Base-by-base conservation (phyloP, 2,329 filamentous ascomycete species). In the Venturia pyrina region DNA sequence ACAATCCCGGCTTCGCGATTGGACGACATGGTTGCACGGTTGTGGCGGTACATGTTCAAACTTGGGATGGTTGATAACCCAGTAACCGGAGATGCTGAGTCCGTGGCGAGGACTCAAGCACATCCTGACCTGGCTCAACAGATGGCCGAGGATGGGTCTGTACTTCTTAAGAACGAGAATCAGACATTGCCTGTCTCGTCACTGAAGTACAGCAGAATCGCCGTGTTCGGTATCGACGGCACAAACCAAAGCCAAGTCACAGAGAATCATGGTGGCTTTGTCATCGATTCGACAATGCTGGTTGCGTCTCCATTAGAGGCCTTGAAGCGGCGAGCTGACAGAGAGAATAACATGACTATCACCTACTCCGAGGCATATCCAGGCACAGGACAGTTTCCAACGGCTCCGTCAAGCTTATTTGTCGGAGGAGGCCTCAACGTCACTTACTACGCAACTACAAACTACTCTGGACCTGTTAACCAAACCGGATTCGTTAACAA, bases 121-220 rank as follows among this genome's bases (percentile, higher is more conserved):
- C 43, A 46, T 46, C 43, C 19, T 5, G 43, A 46, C 19, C 43
- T 46, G 15, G 43, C 43, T 2, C 43, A 46, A 19, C 17, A 46
- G 43, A 46, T 46, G 43, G 19, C 43, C 13, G 43, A 46, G 43
- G 43, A 46, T 19, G 43, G 43, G 19, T 46, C 43, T 5, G 88
- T 91, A 1, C 79, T 93, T 15, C 78, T 92, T 61, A 91, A 91
- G 76, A 93, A 93, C 69, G 83, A 90, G 15, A 81, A 82, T 46
- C 78, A 78, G 17, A 73, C 87, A 0, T 78, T 93, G 1, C 89
- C 89, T 0, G 13, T 46, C 43, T 46, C 43, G 15, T 46, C 43
- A 46, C 43, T 5, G 15, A 46, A 19, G 13, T 46, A 46, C 19
- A 46, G 43, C 43, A 46, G 19, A 5, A 46, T 46, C 5, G 43